Evolutionary conservation across 2,329 filamentous ascomycete genomes (phyloP).

Genomic region (Tolypocladium inflatum): DNA sequence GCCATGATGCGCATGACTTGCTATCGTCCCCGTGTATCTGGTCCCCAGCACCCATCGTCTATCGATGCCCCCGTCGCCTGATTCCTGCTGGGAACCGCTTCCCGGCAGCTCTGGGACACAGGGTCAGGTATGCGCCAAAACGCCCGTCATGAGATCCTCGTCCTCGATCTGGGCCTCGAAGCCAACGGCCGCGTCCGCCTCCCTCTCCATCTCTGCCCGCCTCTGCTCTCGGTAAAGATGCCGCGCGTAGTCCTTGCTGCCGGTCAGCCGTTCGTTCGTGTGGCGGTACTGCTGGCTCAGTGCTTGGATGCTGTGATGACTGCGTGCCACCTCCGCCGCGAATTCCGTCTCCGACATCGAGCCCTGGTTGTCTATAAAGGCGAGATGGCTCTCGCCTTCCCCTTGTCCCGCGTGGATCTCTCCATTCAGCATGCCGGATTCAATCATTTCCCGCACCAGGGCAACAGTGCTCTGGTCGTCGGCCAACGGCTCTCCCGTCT

Average conservation of each 20-base stretch:
- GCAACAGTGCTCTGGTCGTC: slow-evolving; percentile 32
- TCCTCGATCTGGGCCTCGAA: slow-evolving; percentile 44
- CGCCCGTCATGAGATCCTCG: slow-evolving; percentile 51
- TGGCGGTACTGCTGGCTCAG: slow-evolving; percentile 38
- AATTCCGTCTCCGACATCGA: slow-evolving; percentile 42
- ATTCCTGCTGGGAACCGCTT: background rate
- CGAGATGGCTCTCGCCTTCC: slow-evolving; percentile 36
- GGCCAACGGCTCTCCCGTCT: slow-evolving; percentile 35
- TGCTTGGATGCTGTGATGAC: slow-evolving; percentile 30
- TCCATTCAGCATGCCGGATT: slow-evolving; percentile 41
- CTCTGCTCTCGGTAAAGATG: slow-evolving; percentile 35
- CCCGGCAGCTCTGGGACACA: background rate
- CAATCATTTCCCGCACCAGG: slow-evolving; percentile 47
- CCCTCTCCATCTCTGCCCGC: slow-evolving; percentile 31
- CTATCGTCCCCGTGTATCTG: background rate
- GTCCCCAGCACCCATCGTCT: background rate
- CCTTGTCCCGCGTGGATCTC: slow-evolving; percentile 35
- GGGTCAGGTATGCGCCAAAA: slow-evolving; percentile 13
- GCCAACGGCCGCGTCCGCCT: slow-evolving; percentile 20
- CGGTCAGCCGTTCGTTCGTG: slow-evolving; percentile 44
- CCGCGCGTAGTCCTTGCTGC: slow-evolving; percentile 47
- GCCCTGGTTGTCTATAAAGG: slow-evolving; percentile 34
- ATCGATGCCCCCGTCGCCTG: background rate
- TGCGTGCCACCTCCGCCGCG: slow-evolving; percentile 32
- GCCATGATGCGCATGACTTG: background rate